Base-by-base conservation (phyloP, 1,284 basidiomycete genomes). In the Cryptococcus deneoformans region DNA sequence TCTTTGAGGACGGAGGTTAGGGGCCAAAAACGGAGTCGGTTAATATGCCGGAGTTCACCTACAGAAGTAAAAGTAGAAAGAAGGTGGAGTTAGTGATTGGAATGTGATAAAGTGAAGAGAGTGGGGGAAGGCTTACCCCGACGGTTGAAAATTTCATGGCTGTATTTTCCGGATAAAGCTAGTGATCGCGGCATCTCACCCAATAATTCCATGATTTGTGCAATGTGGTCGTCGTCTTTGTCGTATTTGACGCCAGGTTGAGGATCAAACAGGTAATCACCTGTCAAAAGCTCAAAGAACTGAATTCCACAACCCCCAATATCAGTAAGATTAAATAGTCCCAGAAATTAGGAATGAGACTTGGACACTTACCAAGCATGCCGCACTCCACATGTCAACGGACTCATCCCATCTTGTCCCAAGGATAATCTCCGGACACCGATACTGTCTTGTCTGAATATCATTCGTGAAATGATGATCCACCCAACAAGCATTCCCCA, bases 221-320 rank as follows among this genome's bases (percentile, higher is more conserved):
- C 95, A 59, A 99, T 92, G 73, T 99, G 95, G 74, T 99, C 96
- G 77, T 99, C 95, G 77, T 99, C 96, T 79, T 97, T 96, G 80
- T 82, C 82, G 74, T 84, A 85, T 62, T 83, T 82, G 48, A 81
- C 78, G 4, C 83, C 82, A 1, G 82, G 80, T 79, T 82, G 66
- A 72, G 83, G 71, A 70, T 94, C 91, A 69, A 95, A 94, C 51
- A 95, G 82, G 77, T 93, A 94, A 75, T 94, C 90, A 34, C 91
- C 90, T 0, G 91, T 93, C 64, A 95, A 85, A 37, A 95, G 83
- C 73, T 94, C 92, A 70, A 95, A 95, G 53, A 91, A 85, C 90
- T 93, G 69, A 20, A 20, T 20, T 20, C 20, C 20, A 20, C 20
- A 20, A 20, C 20, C 20, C 20, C 20, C 20, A 20, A 20, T 20